Conservation (phyloP, 345 rosid species). For the Linum tenue region DNA sequence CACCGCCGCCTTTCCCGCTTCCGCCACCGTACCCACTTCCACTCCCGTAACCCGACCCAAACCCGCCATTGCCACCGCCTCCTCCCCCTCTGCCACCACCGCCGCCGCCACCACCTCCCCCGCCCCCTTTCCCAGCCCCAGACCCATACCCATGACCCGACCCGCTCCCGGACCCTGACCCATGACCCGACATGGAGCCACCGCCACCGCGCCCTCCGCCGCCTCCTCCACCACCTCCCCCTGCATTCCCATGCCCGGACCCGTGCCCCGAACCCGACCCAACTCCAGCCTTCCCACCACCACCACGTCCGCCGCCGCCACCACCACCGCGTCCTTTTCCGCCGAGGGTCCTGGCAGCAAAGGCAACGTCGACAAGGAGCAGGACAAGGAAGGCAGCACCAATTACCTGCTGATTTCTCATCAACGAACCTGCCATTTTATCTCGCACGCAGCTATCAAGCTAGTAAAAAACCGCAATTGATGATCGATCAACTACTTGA, state of each 20-base stretch:
- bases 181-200: neutral
- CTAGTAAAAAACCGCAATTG: no score
- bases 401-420: neutral
- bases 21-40: conserved; percentile 8
- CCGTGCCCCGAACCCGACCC: neutral
- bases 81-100: conserved; percentile 27
- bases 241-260: conserved; percentile 18
- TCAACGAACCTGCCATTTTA: neutral
- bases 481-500: neutral
- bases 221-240: conserved; percentile 19
- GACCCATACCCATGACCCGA: conserved; percentile 9
- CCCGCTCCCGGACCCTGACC: conserved; percentile 12
- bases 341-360: neutral
- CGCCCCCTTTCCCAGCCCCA: conserved; percentile 12
- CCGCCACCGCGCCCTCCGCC: conserved; percentile 29
- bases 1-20: conserved; percentile 14
- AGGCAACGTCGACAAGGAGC: neutral
- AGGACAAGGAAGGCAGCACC: neutral
- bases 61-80: conserved; percentile 23
- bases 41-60: conserved; percentile 16
- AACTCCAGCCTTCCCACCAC: neutral
- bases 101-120: conserved; percentile 15
- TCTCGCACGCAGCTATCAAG: neutral
- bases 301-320: neutral
- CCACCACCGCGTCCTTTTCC: neutral